Percentiles rank a stretch among this genome's conserved stretches.
These are phyloP conservation scores for Pistacia integerrima DNA, from an alignment of 345 rosid species.

Conservation along the genomic window DNA sequence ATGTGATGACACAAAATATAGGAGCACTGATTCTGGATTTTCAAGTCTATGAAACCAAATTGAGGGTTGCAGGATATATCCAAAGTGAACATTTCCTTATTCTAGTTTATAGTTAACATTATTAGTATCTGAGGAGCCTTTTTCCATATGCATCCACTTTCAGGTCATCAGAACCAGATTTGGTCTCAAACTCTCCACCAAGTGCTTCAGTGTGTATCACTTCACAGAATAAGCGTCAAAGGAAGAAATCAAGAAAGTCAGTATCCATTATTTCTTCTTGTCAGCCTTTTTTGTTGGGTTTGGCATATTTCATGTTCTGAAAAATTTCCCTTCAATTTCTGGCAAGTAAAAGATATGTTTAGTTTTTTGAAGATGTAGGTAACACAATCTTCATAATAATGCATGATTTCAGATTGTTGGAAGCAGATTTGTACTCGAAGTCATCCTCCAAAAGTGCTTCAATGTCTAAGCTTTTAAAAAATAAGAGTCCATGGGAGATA, in stretches of 20 bases:
- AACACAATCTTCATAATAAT: neutral
- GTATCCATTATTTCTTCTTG: slow-evolving; percentile 21
- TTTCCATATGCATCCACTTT: slow-evolving; percentile 13
- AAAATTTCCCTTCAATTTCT: neutral
- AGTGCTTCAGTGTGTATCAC: slow-evolving; percentile 25
- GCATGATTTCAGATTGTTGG: slow-evolving; percentile 36
- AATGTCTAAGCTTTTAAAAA: slow-evolving; percentile 32
- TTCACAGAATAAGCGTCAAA: slow-evolving; percentile 25
- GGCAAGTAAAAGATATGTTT: neutral
- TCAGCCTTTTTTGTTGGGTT: neutral
- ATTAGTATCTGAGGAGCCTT: neutral
- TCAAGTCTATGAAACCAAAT: no score
- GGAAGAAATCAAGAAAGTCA: slow-evolving; percentile 55
- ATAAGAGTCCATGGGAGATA: slow-evolving; percentile 38
- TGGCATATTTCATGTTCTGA: neutral
- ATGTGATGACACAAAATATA: neutral
- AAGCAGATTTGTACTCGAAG: slow-evolving; percentile 21
- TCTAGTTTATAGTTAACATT: neutral
- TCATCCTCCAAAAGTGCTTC: slow-evolving; percentile 24
- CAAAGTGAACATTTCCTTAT: no score
- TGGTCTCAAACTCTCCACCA: slow-evolving; percentile 24
- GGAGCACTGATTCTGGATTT: neutral
- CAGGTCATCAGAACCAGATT: slow-evolving; percentile 37
- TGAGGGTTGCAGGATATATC: no score
- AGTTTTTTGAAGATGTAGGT: neutral